Base-by-base conservation (phyloP, 805 yeast genomes). In the Ogataea nitratoaversa region DNA sequence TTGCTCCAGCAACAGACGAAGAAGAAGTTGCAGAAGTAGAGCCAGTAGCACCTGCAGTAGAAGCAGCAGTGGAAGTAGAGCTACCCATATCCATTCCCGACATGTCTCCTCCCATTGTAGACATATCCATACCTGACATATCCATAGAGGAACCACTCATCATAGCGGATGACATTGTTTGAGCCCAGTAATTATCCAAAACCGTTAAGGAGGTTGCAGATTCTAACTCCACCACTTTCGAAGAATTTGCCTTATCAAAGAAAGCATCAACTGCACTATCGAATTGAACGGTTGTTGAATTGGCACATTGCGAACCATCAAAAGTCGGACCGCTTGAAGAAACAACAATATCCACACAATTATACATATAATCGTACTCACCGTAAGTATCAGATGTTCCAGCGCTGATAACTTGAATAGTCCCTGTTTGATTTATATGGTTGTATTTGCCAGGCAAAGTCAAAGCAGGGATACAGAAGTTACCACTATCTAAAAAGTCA, bases 311-410 rank as follows among this genome's bases (percentile, higher is more conserved):
- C 31, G 46, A 22, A 23, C 53, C 59, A 37, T 57, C 46, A 30
- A 32, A 59, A 3, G 14, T 19, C 17, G 57, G 57, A 22, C 62
- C 63, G 19, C 53, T 51, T 8, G 50, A 40, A 31, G 50, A 42
- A 36, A 60, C 52, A 16, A 44, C 37, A 30, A 60, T 48, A 43
- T 59, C 63, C 14, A 60, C 48, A 47, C 63, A 60, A 41, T 59
- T 59, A 44, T 50, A 58, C 55, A 57, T 56, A 41, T 44, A 49
- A 1, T 43, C 48, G 38, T 49, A 54, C 22, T 43, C 50, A 8
- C 50, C 52, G 6, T 41, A 40, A 5, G 34, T 32, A 6, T 44
- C 52, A 8, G 47, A 38, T 2, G 51, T 39, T 32, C 50, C 53
- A 19, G 48, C 56, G 33, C 41, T 47, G 16, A 57, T 46, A 12